phyloP scores from a whole-genome alignment of 2,329 filamentous ascomycete genomes.

The Penicillium sp. region DNA sequence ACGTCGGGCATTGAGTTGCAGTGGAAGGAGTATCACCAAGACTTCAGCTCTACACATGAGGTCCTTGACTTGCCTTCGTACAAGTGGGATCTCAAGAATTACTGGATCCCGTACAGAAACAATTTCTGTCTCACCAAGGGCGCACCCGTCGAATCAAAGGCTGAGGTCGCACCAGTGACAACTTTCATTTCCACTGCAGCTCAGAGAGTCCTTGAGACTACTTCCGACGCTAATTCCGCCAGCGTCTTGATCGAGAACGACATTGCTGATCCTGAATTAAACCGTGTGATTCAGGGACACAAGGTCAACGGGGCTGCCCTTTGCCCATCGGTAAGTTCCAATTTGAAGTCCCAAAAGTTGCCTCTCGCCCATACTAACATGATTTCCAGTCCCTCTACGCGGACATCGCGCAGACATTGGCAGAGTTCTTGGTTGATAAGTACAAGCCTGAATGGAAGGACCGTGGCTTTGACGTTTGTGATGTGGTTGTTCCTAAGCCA shows the following conservation, averaged over 20 bases:
- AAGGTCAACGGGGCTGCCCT: slow-evolving; percentile 33
- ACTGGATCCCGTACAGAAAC: slow-evolving; percentile 34
- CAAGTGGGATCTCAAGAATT: slow-evolving; percentile 37
- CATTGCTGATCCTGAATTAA: slow-evolving; percentile 29
- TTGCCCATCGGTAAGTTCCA: slow-evolving; percentile 28
- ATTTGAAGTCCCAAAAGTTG: background rate
- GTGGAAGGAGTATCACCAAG: slow-evolving; percentile 42
- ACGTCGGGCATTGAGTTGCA: slow-evolving; percentile 34
- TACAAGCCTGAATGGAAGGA: slow-evolving; percentile 30
- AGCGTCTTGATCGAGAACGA: slow-evolving; percentile 34
- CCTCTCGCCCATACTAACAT: slow-evolving; percentile 2
- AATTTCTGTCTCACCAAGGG: slow-evolving; percentile 32
- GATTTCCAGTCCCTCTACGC: slow-evolving; percentile 28
- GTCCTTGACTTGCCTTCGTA: slow-evolving; percentile 35
- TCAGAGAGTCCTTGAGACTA: slow-evolving; percentile 28
- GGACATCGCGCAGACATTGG: slow-evolving; percentile 34
- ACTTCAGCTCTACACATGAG: slow-evolving; percentile 28
- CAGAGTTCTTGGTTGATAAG: slow-evolving; percentile 28
- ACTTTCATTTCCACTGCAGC: slow-evolving; percentile 26
- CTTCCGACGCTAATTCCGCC: slow-evolving; percentile 17
- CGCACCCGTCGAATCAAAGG: slow-evolving; percentile 18
- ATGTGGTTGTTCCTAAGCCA: slow-evolving; percentile 41
- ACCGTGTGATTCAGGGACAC: slow-evolving; percentile 33
- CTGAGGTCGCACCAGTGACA: slow-evolving; percentile 14
- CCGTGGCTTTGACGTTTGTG: slow-evolving; percentile 29